Percentiles rank a stretch among this genome's conserved stretches.
phyloP scores from a whole-genome alignment of 179 eudicot genomes.

The Heliamphora pulchella region DNA sequence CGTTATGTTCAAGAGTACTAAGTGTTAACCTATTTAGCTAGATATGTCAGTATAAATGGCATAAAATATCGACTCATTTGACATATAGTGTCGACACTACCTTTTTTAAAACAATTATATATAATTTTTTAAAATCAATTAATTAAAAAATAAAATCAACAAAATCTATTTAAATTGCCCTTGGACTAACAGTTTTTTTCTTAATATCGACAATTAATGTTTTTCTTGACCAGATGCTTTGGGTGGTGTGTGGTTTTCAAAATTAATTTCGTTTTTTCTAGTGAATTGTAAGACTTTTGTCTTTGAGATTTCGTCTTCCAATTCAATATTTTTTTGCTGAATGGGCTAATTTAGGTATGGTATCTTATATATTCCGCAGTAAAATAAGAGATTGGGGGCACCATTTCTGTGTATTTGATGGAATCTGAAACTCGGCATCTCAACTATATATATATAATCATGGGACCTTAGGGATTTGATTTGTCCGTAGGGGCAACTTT shows the following conservation, averaged over 20 bases:
- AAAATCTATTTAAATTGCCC: no score
- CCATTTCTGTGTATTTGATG: neutral
- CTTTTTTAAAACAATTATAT: no score
- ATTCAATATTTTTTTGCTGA: neutral
- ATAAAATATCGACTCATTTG: no score
- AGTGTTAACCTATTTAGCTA: no score
- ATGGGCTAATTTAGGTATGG: neutral
- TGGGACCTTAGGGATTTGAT: neutral
- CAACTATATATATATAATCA: no score
- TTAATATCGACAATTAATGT: neutral
- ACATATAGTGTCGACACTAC: no score
- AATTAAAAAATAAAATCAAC: no score
- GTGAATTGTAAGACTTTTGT: neutral
- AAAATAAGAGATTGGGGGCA: neutral
- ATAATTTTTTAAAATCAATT: no score
- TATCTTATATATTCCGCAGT: neutral
- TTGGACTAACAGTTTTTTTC: no score
- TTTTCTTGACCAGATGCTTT: slow-evolving; percentile 7
- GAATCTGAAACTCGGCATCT: neutral
- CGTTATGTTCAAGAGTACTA: no score
- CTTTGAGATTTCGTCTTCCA: neutral
- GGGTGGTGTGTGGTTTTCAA: slow-evolving; percentile 5
- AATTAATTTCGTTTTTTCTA: neutral
- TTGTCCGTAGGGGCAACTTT: no score
- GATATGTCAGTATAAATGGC: no score